Conservation (phyloP, 805 yeast genomes). For the Ogataea allantospora region DNA sequence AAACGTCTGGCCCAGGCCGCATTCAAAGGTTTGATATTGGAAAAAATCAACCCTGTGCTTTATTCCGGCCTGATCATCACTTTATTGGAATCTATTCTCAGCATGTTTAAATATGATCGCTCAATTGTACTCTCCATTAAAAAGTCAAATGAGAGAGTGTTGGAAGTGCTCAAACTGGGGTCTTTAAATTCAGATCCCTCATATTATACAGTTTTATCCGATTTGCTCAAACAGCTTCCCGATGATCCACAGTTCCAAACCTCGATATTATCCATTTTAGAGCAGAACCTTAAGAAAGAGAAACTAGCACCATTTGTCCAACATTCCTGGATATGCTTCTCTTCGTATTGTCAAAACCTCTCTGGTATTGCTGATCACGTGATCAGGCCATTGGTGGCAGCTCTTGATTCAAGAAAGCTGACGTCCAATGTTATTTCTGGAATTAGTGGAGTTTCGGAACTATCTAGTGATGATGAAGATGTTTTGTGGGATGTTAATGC, state of each 20-base stretch:
- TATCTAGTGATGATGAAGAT: conserved; percentile 22
- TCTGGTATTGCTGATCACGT: conserved; percentile 8
- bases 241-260: conserved; percentile 16
- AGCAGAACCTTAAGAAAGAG: conserved; percentile 25
- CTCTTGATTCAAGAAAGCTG: conserved; percentile 22
- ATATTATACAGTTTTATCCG: conserved; percentile 39
- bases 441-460: conserved; percentile 12
- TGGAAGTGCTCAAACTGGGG: conserved; percentile 49
- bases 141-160: conserved; percentile 42
- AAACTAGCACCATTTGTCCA: conserved; percentile 20
- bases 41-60: conserved; percentile 36
- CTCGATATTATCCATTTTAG: conserved; percentile 18
- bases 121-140: conserved; percentile 55
- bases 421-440: conserved; percentile 9
- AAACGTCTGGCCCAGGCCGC: conserved; percentile 45
- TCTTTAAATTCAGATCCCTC: conserved; percentile 50
- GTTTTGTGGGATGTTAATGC: conserved; percentile 24
- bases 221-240: conserved; percentile 24
- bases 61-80: conserved; percentile 48
- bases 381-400: conserved; percentile 12
- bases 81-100: conserved; percentile 46
- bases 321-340: conserved; percentile 30
- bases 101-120: conserved; percentile 44
- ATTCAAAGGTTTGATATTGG: conserved; percentile 42
- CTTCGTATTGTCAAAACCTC: conserved; percentile 11